These are phyloP conservation scores for Fragilaria radians DNA, from an alignment of 108 stramenopile species.

Conservation along the genomic window DNA sequence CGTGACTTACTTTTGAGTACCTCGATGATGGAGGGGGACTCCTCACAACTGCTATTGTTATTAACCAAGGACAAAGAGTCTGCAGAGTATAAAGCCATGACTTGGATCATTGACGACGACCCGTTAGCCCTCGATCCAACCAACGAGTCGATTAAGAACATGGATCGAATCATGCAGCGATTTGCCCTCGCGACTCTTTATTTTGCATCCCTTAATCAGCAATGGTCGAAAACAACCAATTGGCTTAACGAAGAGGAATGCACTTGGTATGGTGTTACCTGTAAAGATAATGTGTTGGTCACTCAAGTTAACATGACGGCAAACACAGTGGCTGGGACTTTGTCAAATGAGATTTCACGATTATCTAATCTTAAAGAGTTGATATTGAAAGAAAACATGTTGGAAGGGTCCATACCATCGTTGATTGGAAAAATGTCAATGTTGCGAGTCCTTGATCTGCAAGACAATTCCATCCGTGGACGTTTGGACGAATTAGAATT, in stretches of 20 bases:
- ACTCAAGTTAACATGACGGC: constrained; percentile 5
- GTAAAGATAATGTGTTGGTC: constrained; percentile 8
- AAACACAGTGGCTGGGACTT: constrained; percentile 13
- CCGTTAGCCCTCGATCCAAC: constrained; percentile 10
- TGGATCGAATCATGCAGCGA: constrained; percentile 15
- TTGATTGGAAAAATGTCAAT: constrained; percentile 1
- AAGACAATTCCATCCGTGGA: neutral
- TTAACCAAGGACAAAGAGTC: neutral
- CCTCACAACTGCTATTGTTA: too few relatives aligned
- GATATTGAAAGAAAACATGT: constrained; percentile 8
- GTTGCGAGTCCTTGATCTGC: neutral
- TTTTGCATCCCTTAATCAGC: neutral
- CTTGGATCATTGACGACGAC: constrained; percentile 4
- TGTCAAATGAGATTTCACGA: constrained; percentile 8
- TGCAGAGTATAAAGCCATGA: neutral
- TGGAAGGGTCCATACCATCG: constrained; percentile 10
- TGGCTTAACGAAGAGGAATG: constrained; percentile 22
- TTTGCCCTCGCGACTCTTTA: constrained; percentile 15
- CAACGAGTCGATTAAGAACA: constrained; percentile 1
- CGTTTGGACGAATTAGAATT: neutral
- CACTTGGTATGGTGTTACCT: constrained; percentile 19
- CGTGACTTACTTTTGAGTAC: too few relatives aligned
- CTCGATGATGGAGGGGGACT: too few relatives aligned
- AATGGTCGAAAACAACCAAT: constrained; percentile 12
- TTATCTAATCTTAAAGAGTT: constrained; percentile 6